These are phyloP conservation scores for Lipomyces lipofer DNA, from an alignment of 805 yeast species.

Conservation along the genomic window DNA sequence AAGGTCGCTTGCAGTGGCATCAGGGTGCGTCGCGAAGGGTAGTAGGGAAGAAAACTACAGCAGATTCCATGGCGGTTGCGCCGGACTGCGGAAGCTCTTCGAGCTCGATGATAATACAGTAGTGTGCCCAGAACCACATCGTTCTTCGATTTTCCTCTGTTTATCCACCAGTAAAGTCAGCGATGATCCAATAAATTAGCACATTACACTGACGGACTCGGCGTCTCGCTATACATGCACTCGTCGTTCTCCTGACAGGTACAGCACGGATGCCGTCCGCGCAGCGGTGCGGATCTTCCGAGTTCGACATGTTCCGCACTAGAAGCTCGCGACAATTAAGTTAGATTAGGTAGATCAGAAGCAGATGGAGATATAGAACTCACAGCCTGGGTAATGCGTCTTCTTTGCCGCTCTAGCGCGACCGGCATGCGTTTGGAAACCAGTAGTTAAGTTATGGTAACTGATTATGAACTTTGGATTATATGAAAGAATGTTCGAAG, in stretches of 20 bases:
- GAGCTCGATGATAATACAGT: constrained; percentile 17
- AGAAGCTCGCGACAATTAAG: too few relatives aligned
- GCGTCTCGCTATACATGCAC: constrained; percentile 2
- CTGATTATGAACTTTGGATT: too few relatives aligned
- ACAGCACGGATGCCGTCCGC: not conserved
- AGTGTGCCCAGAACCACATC: not conserved
- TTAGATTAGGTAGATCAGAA: too few relatives aligned
- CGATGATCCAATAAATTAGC: not conserved
- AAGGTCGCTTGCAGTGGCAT: constrained; percentile 12
- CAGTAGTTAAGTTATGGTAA: too few relatives aligned
- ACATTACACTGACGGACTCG: not conserved
- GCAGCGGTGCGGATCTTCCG: not conserved
- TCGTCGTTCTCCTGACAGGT: not conserved
- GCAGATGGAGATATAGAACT: too few relatives aligned
- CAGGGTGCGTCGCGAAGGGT: constrained; percentile 21
- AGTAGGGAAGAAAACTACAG: constrained; percentile 13
- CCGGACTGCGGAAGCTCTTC: constrained; percentile 28
- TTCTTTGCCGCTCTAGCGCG: not conserved
- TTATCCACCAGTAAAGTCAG: not conserved
- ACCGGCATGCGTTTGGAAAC: too few relatives aligned
- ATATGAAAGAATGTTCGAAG: too few relatives aligned
- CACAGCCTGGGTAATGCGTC: constrained; percentile 6
- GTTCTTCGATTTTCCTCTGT: not conserved
- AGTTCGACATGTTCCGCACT: constrained; percentile 1
- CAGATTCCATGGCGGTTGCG: constrained; percentile 15